Evolutionary conservation across 148 eudicot genomes (phyloP).

Genomic region (Polygonum maritimum): DNA sequence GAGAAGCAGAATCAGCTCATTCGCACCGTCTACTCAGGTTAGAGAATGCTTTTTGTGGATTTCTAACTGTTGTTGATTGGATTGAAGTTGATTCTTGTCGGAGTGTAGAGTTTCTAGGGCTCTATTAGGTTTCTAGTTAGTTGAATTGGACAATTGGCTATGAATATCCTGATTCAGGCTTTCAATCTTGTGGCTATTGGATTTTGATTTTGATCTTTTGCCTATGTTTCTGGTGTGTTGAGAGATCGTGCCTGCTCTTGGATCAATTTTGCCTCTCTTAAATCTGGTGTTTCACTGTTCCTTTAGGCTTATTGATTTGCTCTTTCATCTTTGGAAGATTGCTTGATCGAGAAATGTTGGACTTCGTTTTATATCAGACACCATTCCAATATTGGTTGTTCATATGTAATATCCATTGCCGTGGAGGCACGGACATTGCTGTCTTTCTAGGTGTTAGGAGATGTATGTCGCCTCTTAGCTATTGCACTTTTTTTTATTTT

Average conservation of each 20-base stretch:
- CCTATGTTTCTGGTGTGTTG: background rate
- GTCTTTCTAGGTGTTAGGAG: background rate
- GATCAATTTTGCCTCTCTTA: background rate
- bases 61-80: background rate
- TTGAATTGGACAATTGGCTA: background rate
- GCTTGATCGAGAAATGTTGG: background rate
- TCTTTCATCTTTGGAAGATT: background rate
- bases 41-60: background rate
- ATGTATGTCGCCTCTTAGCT: background rate
- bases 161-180: background rate
- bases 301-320: background rate
- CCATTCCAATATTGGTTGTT: background rate
- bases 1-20: conserved; percentile 78
- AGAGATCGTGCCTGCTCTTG: background rate
- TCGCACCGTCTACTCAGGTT: conserved; percentile 59
- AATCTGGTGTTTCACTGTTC: background rate
- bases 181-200: too few species aligned
- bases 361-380: background rate
- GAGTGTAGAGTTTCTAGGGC: background rate
- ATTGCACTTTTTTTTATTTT: background rate
- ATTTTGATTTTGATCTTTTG: background rate
- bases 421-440: background rate
- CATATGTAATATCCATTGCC: background rate
- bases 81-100: background rate
- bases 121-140: background rate